Evolutionary conservation across 2,329 filamentous ascomycete genomes (phyloP), one percentile per base, ranked within the genome.

Genomic region (Penicillium sp.): DNA sequence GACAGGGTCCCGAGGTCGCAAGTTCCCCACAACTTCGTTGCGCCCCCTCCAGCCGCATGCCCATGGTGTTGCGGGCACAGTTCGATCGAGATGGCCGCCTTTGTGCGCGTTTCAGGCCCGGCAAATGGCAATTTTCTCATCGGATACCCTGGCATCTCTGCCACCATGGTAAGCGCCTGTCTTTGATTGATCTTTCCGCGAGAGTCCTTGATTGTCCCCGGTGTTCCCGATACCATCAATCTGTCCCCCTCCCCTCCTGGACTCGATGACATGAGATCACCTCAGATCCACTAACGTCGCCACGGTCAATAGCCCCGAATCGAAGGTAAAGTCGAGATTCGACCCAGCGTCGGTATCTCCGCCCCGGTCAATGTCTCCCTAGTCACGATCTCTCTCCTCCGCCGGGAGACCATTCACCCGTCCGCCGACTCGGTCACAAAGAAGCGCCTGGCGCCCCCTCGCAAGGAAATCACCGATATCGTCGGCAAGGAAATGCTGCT

Each of bases 61-160:
- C 70, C 70, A 78, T 77, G 75, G 76, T 78, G 75, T 74, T 74
- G 75, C 68, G 70, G 79, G 67, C 66, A 67, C 67, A 63, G 68
- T 67, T 65, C 63, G 69, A 60, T 75, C 70, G 83, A 78, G 71
- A 88, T 88, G 83, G 85, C 89, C 79, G 90, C 91, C 76, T 91
- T 91, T 79, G 95, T 99, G 82, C 90, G 95, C 85, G 93, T 99
- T 80, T 96, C 93, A 69, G 95, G 95, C 76, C 93, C 93, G 76
- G 93, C 95, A 71, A 99, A 99, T 81, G 95, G 92, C 80, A 95
- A 91, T 80, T 97, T 97, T 76, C 85, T 98, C 67, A 92, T 98
- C 70, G 95, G 95, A 71, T 99, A 98, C 79, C 95, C 95, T 58
- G 95, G 95, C 70, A 98, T 99, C 78, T 97, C 94, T 58, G 95